A percentile compares a stretch with the other conserved stretches of the same genome.
Evolutionary conservation across 1,284 basidiomycete species (phyloP).

Genomic region (Ustilago crameri): DNA sequence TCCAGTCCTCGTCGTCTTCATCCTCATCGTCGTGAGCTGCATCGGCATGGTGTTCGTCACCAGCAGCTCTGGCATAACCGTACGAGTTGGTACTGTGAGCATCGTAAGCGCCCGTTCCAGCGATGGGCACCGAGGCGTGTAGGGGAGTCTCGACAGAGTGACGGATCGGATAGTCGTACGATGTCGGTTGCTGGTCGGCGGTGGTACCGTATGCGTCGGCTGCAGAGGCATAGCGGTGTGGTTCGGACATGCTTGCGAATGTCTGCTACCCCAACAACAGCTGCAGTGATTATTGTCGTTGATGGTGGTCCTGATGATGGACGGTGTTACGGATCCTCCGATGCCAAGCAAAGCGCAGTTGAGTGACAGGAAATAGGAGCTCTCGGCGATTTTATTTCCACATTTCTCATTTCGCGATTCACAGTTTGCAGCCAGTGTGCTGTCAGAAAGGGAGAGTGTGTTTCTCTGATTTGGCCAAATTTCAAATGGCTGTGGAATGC

Average conservation of each 20-base stretch:
- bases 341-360: no score
- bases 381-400: no score
- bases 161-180: slow-evolving; percentile 35
- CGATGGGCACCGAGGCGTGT: slow-evolving; percentile 7
- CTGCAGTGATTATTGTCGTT: background rate
- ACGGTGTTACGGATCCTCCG: background rate
- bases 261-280: background rate
- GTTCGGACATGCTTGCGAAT: slow-evolving; percentile 18
- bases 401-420: no score
- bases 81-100: slow-evolving; percentile 27
- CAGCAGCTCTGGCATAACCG: slow-evolving; percentile 29
- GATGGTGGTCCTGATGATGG: slow-evolving; percentile 6
- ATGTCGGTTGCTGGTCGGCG: background rate
- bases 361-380: slow-evolving; percentile 3
- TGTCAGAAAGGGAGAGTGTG: no score
- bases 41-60: slow-evolving; percentile 16
- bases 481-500: no score
- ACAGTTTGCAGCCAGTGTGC: no score
- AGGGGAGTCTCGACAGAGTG: slow-evolving; percentile 23
- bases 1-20: slow-evolving; percentile 57
- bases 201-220: slow-evolving; percentile 35
- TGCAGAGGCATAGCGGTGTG: slow-evolving; percentile 37
- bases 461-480: no score
- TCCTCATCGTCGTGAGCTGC: slow-evolving; percentile 47
- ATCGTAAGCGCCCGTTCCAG: slow-evolving; percentile 23